Conservation (phyloP, 1,284 basidiomycete species). For the Malassezia dermatis region DNA sequence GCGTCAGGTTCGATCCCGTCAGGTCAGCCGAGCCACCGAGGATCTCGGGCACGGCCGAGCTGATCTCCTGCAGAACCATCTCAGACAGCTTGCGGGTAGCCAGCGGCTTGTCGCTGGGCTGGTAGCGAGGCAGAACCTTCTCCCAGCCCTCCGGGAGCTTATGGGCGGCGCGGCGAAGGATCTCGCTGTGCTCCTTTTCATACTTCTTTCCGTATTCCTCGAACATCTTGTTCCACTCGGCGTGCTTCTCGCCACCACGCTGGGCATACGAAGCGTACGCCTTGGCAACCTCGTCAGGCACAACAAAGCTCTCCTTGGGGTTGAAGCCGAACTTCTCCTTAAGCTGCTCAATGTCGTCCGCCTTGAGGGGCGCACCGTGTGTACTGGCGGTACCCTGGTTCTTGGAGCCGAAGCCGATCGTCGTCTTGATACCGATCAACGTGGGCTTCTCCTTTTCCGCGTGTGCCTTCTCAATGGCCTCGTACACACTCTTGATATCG, state of each 20-base stretch:
- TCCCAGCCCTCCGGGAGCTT: slow-evolving; percentile 60
- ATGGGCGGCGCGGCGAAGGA: slow-evolving; percentile 71
- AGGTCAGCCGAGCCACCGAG: slow-evolving; percentile 80
- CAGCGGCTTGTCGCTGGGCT: slow-evolving; percentile 66
- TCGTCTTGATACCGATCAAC: slow-evolving; percentile 73
- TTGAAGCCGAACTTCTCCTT: slow-evolving; percentile 79
- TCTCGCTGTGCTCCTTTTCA: slow-evolving; percentile 72
- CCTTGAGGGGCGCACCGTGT: slow-evolving; percentile 82
- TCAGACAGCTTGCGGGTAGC: slow-evolving; percentile 89
- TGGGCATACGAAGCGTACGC: slow-evolving; percentile 60
- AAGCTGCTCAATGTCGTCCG: slow-evolving; percentile 73
- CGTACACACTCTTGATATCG: slow-evolving; percentile 67
- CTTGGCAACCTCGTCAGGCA: slow-evolving; percentile 66
- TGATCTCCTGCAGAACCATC: slow-evolving; percentile 69
- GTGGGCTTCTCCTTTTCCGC: slow-evolving; percentile 72
- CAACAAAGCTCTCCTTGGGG: slow-evolving; percentile 65
- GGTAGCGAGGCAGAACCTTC: slow-evolving; percentile 71
- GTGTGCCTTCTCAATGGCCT: slow-evolving; percentile 68
- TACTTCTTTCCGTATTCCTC: slow-evolving; percentile 65
- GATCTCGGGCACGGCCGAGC: slow-evolving; percentile 64
- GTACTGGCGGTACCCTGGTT: slow-evolving; percentile 83
- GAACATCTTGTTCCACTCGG: slow-evolving; percentile 66
- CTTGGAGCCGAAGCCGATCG: slow-evolving; percentile 86
- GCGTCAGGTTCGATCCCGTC: slow-evolving; percentile 82
- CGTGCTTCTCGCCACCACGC: slow-evolving; percentile 64